Conservation (phyloP, 495 filamentous ascomycete species). For the Lasiosphaeris hirsuta region DNA sequence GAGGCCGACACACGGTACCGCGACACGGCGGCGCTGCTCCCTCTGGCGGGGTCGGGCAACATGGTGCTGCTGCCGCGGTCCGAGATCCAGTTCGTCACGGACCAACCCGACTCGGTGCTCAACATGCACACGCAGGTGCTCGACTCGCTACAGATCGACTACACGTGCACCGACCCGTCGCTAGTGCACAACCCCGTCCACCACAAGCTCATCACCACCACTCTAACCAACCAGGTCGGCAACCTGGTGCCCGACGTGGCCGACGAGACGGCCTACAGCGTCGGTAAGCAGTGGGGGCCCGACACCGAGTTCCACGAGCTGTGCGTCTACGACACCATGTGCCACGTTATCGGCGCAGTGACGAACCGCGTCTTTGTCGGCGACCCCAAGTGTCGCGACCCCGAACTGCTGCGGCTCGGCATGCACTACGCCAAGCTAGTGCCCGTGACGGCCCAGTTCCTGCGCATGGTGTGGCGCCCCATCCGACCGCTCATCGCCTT, state of each 20-base stretch:
- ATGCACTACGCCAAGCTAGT: slow-evolving; percentile 40
- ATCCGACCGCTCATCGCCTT: slow-evolving; percentile 37
- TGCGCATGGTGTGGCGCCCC: slow-evolving; percentile 36
- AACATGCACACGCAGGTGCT: slow-evolving; percentile 27
- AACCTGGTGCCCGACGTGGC: slow-evolving; percentile 38
- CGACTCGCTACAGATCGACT: slow-evolving; percentile 37
- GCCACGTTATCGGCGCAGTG: slow-evolving; percentile 27
- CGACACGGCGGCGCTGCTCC: slow-evolving; percentile 28
- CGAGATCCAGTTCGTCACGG: slow-evolving; percentile 39
- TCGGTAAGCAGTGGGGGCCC: slow-evolving; percentile 36
- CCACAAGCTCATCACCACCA: slow-evolving; percentile 31
- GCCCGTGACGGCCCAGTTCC: slow-evolving; percentile 26
- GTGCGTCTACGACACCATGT: slow-evolving; percentile 38
- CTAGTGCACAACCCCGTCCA: slow-evolving; percentile 35
- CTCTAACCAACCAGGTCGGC: slow-evolving; percentile 40
- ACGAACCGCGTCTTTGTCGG: slow-evolving; percentile 40
- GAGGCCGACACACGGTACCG: slow-evolving; percentile 25
- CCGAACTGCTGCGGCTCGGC: slow-evolving; percentile 36
- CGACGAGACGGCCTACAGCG: slow-evolving; percentile 37
- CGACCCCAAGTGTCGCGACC: slow-evolving; percentile 29
- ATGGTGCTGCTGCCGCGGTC: slow-evolving; percentile 39
- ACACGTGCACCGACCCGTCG: slow-evolving; percentile 32
- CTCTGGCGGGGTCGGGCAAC: slow-evolving; percentile 21
- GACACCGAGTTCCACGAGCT: slow-evolving; percentile 32
- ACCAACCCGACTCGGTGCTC: slow-evolving; percentile 44